A percentile compares a stretch with the other conserved stretches of the same genome.
phyloP scores from a whole-genome alignment of 305 asterid species.

The Lippia alba region DNA sequence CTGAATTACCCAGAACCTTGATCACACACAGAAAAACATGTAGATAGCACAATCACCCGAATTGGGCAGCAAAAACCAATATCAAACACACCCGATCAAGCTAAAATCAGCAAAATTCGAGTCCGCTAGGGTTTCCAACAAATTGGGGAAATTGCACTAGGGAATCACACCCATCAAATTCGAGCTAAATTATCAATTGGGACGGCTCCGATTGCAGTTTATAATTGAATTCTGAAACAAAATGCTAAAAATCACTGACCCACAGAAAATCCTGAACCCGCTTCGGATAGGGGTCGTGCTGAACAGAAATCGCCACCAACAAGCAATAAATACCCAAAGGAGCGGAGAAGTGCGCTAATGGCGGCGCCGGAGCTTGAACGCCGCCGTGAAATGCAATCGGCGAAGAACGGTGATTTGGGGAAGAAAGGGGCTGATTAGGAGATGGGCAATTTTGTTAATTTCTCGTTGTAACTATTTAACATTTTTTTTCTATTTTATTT shows the following conservation, averaged over 20 bases:
- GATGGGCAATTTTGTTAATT: constrained; percentile 37
- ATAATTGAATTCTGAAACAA: constrained; percentile 28
- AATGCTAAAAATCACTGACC: constrained; percentile 24
- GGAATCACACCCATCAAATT: constrained; percentile 22
- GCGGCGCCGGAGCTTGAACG: constrained; percentile 37
- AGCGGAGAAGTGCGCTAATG: constrained; percentile 15
- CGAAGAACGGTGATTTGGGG: constrained; percentile 32
- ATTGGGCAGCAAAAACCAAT: constrained; percentile 23
- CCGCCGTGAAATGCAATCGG: constrained; percentile 34
- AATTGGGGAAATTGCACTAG: constrained; percentile 39
- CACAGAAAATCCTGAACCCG: constrained; percentile 32
- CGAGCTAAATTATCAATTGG: constrained; percentile 21
- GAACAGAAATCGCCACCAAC: neutral
- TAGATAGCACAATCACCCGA: constrained; percentile 17
- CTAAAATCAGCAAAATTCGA: neutral
- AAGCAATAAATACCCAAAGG: constrained; percentile 10
- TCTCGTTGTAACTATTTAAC: constrained; percentile 24
- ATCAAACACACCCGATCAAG: constrained; percentile 22
- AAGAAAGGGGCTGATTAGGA: constrained; percentile 33
- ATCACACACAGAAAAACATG: constrained; percentile 32
- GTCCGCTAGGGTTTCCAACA: constrained; percentile 35
- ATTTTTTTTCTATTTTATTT: neutral
- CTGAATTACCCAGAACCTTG: constrained; percentile 26
- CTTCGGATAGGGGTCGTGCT: constrained; percentile 4
- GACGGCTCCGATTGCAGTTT: constrained; percentile 21